These are phyloP conservation scores for Ascosphaera aggregata DNA, from an alignment of 2,329 filamentous ascomycete genomes.

Conservation along the genomic window DNA sequence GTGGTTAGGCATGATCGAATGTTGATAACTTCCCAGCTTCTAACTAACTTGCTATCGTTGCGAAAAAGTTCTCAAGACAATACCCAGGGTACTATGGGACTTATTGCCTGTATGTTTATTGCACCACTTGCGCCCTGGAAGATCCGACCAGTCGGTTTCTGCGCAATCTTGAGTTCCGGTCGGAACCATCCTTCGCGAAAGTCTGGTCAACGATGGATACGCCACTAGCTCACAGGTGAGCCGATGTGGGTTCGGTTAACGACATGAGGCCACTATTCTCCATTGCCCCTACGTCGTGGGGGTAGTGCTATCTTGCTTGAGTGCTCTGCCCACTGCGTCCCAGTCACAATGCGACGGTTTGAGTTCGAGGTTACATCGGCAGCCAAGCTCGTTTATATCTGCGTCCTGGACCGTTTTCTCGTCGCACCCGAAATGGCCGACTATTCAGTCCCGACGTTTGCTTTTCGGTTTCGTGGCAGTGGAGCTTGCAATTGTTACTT, in stretches of 20 bases:
- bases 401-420: not conserved
- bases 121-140: too few species aligned
- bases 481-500: not conserved
- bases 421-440: not conserved
- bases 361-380: not conserved
- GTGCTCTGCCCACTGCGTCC: not conserved
- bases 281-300: not conserved
- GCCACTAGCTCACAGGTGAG: too few species aligned
- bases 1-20: slow-evolving; percentile 10
- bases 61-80: not conserved
- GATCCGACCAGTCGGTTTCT: too few species aligned
- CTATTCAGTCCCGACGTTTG: not conserved
- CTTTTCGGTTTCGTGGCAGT: not conserved
- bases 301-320: not conserved
- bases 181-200: too few species aligned
- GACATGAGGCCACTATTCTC: not conserved
- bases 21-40: too few species aligned
- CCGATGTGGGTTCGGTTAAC: too few species aligned
- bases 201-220: too few species aligned
- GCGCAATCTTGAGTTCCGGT: too few species aligned
- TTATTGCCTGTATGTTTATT: too few species aligned
- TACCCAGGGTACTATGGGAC: too few species aligned
- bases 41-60: not conserved
- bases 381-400: not conserved
- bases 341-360: not conserved